These are phyloP conservation scores for Sporothrix luriei DNA, from an alignment of 2,329 filamentous ascomycete species.

Conservation along the genomic window DNA sequence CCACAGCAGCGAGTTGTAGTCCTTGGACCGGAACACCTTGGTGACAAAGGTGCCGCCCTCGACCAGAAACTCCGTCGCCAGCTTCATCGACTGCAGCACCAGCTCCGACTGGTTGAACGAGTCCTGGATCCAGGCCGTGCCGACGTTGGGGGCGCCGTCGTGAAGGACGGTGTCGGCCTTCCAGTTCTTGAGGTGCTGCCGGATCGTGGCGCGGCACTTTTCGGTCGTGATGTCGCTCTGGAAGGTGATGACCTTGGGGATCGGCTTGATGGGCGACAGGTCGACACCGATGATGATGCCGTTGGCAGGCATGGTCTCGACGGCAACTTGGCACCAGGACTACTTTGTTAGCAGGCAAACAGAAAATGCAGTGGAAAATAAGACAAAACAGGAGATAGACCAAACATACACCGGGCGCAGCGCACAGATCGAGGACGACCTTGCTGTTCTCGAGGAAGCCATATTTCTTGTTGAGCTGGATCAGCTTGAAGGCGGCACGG, in stretches of 20 bases:
- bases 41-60: conserved; percentile 94
- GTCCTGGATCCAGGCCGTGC: conserved; percentile 97
- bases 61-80: conserved; percentile 89
- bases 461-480: conserved; percentile 99
- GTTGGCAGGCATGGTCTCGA: conserved; percentile 88
- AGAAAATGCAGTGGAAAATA: background rate
- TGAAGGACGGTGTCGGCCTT: conserved; percentile 95
- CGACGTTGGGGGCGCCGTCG: conserved; percentile 96
- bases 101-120: conserved; percentile 97
- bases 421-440: conserved; percentile 95
- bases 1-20: conserved; percentile 95
- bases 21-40: conserved; percentile 95
- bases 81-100: conserved; percentile 83
- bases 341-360: conserved; percentile 41
- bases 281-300: conserved; percentile 94
- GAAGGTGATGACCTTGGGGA: conserved; percentile 90
- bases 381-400: background rate
- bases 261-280: conserved; percentile 91
- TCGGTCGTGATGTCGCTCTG: conserved; percentile 98
- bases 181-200: conserved; percentile 89
- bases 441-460: conserved; percentile 96
- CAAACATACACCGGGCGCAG: conserved; percentile 78
- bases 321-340: conserved; percentile 96
- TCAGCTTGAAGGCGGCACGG: conserved; percentile 94
- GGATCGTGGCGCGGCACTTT: conserved; percentile 87